Percentiles rank a stretch among this genome's conserved stretches.
Evolutionary conservation across 1,284 basidiomycete genomes (phyloP).

Genomic region (Melampsora larici-populina): DNA sequence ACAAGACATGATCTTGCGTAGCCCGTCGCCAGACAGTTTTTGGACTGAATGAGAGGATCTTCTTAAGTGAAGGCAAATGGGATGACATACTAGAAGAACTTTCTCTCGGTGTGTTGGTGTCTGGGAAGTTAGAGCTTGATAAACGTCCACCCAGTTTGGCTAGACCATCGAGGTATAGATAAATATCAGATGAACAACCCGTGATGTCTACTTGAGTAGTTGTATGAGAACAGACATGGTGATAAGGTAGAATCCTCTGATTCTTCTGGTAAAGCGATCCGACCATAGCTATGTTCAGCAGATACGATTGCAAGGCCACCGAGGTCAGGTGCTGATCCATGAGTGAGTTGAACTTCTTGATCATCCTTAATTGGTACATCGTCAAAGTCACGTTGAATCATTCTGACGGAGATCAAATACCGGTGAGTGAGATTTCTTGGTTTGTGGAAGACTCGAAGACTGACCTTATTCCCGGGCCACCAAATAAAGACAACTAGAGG

Average conservation of each 20-base stretch:
- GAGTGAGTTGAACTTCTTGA: not conserved
- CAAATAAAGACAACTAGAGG: constrained; percentile 18
- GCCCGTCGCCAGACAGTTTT: too few species aligned
- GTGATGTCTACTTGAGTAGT: too few species aligned
- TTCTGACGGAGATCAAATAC: not conserved
- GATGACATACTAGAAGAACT: too few species aligned
- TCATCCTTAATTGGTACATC: not conserved
- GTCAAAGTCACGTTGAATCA: not conserved
- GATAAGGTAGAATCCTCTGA: not conserved
- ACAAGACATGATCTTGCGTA: too few species aligned
- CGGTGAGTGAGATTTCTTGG: not conserved
- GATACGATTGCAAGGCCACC: not conserved
- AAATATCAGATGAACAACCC: too few species aligned
- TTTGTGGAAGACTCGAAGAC: not conserved
- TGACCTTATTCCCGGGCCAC: constrained; percentile 29
- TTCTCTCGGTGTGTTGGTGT: too few species aligned
- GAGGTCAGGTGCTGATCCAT: not conserved
- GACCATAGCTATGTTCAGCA: not conserved
- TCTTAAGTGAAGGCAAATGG: too few species aligned
- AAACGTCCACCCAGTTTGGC: too few species aligned
- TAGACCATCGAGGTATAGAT: too few species aligned
- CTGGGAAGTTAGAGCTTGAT: too few species aligned
- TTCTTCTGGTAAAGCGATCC: not conserved
- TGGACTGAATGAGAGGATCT: too few species aligned
- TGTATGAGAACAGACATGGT: not conserved